Evolutionary conservation across 2,329 filamentous ascomycete species (phyloP).

Genomic region (Paramyrothecium sp.): DNA sequence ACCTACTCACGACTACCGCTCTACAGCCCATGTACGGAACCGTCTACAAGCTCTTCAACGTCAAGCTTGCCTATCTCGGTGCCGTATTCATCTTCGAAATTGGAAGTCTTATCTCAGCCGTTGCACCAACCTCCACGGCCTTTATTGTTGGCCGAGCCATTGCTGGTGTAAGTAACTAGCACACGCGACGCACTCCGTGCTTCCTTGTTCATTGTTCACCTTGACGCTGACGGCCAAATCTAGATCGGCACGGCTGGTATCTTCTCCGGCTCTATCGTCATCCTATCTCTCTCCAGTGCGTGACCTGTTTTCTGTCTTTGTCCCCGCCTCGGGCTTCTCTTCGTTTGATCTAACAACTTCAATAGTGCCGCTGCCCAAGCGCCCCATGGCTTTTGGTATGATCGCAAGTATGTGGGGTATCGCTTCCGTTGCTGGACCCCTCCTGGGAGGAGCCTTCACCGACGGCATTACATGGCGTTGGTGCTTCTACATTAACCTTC

Average conservation of each 20-base stretch:
- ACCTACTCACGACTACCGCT: slow-evolving; percentile 47
- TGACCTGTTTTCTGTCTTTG: neutral
- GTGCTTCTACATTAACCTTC: slow-evolving; percentile 50
- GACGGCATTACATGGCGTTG: slow-evolving; percentile 50
- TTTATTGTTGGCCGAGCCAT: slow-evolving; percentile 53
- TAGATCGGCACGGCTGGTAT: slow-evolving; percentile 49
- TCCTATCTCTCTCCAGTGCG: slow-evolving; percentile 40
- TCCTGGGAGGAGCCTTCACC: slow-evolving; percentile 50
- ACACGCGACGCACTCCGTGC: too few species aligned
- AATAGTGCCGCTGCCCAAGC: slow-evolving; percentile 49
- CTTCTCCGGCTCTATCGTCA: slow-evolving; percentile 48
- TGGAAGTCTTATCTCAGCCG: slow-evolving; percentile 42
- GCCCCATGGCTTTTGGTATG: slow-evolving; percentile 53
- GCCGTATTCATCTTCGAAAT: slow-evolving; percentile 42
- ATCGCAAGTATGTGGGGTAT: slow-evolving; percentile 57
- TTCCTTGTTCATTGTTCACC: too few species aligned
- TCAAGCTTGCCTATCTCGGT: slow-evolving; percentile 43
- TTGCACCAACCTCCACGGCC: slow-evolving; percentile 42
- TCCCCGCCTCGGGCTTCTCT: neutral
- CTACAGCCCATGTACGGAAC: slow-evolving; percentile 49
- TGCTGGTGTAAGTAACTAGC: slow-evolving; percentile 34
- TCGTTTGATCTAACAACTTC: slow-evolving; percentile 2
- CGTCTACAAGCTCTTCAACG: slow-evolving; percentile 48
- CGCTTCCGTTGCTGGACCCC: slow-evolving; percentile 47
- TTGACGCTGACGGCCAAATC: slow-evolving; percentile 5